phyloP scores from a whole-genome alignment of 305 asterid genomes.

The Fraxinus sp. region DNA sequence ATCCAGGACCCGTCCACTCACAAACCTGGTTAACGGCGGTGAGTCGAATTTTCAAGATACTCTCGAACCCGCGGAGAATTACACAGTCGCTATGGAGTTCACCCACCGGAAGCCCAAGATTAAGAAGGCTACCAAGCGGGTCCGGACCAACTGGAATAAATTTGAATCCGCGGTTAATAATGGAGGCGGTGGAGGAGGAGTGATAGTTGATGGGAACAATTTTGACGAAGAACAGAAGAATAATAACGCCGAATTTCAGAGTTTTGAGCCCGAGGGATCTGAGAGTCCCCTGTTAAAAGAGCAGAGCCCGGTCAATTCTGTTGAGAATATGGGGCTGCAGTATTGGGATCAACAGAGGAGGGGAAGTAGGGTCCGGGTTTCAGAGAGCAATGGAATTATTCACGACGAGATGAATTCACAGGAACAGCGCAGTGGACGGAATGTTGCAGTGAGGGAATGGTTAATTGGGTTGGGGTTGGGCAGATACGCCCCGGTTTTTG shows the following conservation, averaged over 20 bases:
- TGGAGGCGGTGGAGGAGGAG: conserved; percentile 28
- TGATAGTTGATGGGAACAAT: conserved; percentile 35
- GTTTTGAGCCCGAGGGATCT: conserved; percentile 52
- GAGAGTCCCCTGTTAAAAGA: conserved; percentile 58
- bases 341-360: conserved; percentile 75
- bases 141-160: conserved; percentile 76
- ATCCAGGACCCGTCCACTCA: conserved; percentile 83
- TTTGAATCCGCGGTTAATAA: conserved; percentile 43
- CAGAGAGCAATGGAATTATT: conserved; percentile 52
- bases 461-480: conserved; percentile 75
- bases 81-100: conserved; percentile 30
- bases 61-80: conserved; percentile 38
- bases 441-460: conserved; percentile 76
- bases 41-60: conserved; percentile 42
- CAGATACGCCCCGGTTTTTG: conserved; percentile 75
- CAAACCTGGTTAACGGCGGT: conserved; percentile 74
- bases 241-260: conserved; percentile 41
- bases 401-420: conserved; percentile 52
- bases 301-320: conserved; percentile 67
- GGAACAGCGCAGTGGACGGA: conserved; percentile 44
- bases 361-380: conserved; percentile 44
- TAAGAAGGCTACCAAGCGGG: conserved; percentile 64
- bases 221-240: conserved; percentile 46
- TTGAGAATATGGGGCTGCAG: conserved; percentile 66
- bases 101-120: conserved; percentile 54